Evolutionary conservation across 2,329 filamentous ascomycete species (phyloP), one percentile per base, ranked within the genome.

Genomic region (Talaromyces verruculosus): DNA sequence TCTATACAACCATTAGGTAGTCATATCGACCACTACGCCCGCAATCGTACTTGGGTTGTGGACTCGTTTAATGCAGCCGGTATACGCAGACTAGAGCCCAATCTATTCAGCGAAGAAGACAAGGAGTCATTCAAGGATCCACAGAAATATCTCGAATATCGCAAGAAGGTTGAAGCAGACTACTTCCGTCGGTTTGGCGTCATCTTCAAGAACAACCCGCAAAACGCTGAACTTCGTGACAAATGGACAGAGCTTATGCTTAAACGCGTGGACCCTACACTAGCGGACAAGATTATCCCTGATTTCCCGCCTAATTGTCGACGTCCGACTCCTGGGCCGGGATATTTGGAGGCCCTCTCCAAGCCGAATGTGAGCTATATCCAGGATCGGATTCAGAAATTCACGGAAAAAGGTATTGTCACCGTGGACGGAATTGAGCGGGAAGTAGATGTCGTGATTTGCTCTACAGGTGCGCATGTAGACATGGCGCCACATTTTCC

Each of bases 31-130:
- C 87, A 89, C 74, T 91, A 90, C 68, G 87, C 84, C 1, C 81
- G 89, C 10, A 88, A 84, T 69, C 84, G 81, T 37, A 91, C 89
- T 0, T 91, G 89, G 89, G 86, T 91, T 33, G 86, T 88, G 0
- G 82, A 85, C 1, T 85, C 86, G 0, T 89, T 87, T 75, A 85
- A 84, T 81, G 85, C 39, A 78, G 84, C 66, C 77, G 84, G 69
- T 49, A 74, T 79, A 58, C 83, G 86, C 37, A 84, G 83, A 35
- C 78, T 85, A 0, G 84, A 84, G 39, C 82, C 88, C 0, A 87
- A 88, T 55, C 80, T 81, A 0, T 87, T 85, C 69, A 75, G 80
- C 0, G 70, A 83, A 1, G 85, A 88, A 25, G 82, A 87, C 64
- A 79, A 82, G 3, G 80, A 86, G 22, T 80, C 82, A 0, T 90